Evolutionary conservation across 257 asterid species (phyloP).

Genomic region (Ocimum tenuiflorum): DNA sequence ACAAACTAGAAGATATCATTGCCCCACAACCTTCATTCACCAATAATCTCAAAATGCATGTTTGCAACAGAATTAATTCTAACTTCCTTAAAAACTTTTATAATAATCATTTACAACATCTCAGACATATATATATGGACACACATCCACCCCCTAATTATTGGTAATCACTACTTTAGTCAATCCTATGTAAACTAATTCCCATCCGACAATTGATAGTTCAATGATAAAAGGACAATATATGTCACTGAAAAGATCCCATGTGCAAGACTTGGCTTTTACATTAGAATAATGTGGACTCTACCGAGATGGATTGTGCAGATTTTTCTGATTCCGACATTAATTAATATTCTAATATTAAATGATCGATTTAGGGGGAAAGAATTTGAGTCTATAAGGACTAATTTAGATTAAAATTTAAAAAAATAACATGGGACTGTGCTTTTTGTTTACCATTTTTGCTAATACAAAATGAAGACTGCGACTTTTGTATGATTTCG

Average conservation of each 20-base stretch:
- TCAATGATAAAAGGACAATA: slow-evolving; percentile 2
- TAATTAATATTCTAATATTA: not conserved
- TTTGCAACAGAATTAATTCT: slow-evolving; percentile 24
- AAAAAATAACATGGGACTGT: too few relatives aligned
- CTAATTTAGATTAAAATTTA: too few relatives aligned
- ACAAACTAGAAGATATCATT: too few relatives aligned
- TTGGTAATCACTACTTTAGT: slow-evolving; percentile 4
- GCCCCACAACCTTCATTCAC: too few relatives aligned
- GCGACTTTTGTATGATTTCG: too few relatives aligned
- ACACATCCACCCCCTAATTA: slow-evolving; percentile 15
- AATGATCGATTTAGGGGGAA: not conserved
- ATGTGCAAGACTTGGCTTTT: not conserved
- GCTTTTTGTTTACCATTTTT: too few relatives aligned
- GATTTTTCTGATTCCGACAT: not conserved
- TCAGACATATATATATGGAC: too few relatives aligned
- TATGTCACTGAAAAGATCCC: not conserved
- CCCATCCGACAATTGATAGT: not conserved
- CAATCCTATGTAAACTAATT: slow-evolving; percentile 1
- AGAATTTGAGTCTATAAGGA: too few relatives aligned
- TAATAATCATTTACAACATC: not conserved
- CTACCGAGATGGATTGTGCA: too few relatives aligned
- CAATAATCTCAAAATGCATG: too few relatives aligned
- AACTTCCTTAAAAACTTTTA: slow-evolving; percentile 13
- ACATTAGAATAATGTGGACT: not conserved
- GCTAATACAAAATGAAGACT: too few relatives aligned